Evolutionary conservation across 148 eudicot genomes (phyloP), one percentile per base, ranked within the genome.

Genomic region (Persicaria maculosa): DNA sequence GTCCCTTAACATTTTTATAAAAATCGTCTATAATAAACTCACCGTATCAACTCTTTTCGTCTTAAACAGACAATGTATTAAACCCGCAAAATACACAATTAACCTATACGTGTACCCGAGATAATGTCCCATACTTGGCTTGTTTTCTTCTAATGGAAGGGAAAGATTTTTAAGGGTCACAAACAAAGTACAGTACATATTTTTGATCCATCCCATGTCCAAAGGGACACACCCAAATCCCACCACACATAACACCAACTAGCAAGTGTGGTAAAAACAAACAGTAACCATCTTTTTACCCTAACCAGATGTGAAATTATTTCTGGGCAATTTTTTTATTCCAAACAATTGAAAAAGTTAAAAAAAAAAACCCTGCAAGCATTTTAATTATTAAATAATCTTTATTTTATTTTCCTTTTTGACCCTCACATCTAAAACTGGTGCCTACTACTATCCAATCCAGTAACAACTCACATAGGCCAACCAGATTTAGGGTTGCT

Each of bases 401-500:
- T 31, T 31, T 31, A 31, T 31, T 31, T 31, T 31, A 50, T 4
- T 7, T 50, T 12, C 4, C 55, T 11, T 50, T 50, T 5, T 50
- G n/a, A 50, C n/a, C 4, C 55, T 12, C 16, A 53, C 20, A 53
- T 53, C 58, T 16, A 53, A n/a, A 5, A 16, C 4, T 50, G 14
- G 16, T 50, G 54, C n/a, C 54, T 50, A 55, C 22, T 55, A 54
- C 14, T 62, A 22, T 36, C 68, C 43, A 62, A 62, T 62, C 68
- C 44, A 11, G 68, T 31, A 10, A 25, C 44, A 20, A 10, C 15
- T 20, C 4, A 20, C 65, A 59, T 59, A 59, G 65, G 43, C 65
- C 65, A 59, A 62, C 68, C 68, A 62, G 44, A 62, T 62, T 62
- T 62, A 62, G 68, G 68, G 68, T 62, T 62, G 68, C 68, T 25